Evolutionary conservation across 768 basidiomycete genomes (phyloP).

Genomic region (Naganishia friedmannii): DNA sequence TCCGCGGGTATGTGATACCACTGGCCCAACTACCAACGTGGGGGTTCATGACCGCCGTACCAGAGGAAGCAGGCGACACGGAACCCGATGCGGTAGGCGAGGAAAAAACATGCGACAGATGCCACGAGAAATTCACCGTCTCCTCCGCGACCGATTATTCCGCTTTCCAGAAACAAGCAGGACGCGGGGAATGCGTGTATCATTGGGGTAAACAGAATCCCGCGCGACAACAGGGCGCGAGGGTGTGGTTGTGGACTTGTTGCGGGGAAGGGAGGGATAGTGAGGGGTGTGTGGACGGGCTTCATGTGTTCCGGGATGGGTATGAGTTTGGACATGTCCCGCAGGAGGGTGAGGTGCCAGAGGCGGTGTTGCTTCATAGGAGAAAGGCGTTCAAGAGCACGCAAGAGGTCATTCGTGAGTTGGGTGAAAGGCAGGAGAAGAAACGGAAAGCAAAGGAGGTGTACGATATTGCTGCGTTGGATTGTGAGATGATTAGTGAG

Average conservation of each 20-base stretch:
- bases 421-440: neutral
- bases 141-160: conserved; percentile 54
- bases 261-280: conserved; percentile 42
- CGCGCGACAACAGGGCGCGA: conserved; percentile 69
- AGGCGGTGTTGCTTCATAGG: conserved; percentile 38
- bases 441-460: conserved; percentile 22
- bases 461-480: conserved; percentile 79
- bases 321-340: conserved; percentile 53
- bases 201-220: conserved; percentile 78
- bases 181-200: conserved; percentile 65
- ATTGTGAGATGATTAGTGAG: conserved; percentile 84
- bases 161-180: conserved; percentile 52
- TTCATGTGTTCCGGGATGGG: conserved; percentile 87
- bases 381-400: conserved; percentile 42
- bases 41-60: conserved; percentile 70
- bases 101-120: conserved; percentile 71
- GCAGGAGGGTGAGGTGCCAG: conserved; percentile 38
- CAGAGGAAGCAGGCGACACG: conserved; percentile 65
- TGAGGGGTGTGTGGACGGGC: conserved; percentile 49
- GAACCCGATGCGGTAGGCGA: conserved; percentile 63
- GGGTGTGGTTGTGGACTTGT: conserved; percentile 53
- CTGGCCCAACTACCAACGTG: conserved; percentile 62
- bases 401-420: conserved; percentile 33
- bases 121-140: conserved; percentile 67
- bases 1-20: conserved; percentile 65